Conservation (phyloP, 352 stramenopile genomes). For the Phytophthora constricta region DNA sequence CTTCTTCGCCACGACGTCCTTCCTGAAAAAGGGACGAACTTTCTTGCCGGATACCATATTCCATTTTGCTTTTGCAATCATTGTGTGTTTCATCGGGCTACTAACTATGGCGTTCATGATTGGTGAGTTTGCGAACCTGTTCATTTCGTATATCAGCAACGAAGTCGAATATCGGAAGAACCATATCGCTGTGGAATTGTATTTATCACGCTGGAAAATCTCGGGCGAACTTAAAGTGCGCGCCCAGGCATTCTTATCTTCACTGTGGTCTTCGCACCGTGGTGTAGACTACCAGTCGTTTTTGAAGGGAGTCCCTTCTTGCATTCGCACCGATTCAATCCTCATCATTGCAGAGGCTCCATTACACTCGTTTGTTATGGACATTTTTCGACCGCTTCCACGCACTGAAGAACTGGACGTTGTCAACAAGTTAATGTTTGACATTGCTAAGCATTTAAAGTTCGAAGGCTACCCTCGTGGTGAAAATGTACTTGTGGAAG, state of each 20-base stretch:
- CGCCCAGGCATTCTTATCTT: conserved; percentile 62
- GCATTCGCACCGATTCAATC: conserved; percentile 59
- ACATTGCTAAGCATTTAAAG: conserved; percentile 50
- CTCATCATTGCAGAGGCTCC: conserved; percentile 53
- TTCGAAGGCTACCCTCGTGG: conserved; percentile 71
- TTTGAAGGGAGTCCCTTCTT: conserved; percentile 54
- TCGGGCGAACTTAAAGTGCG: conserved; percentile 45
- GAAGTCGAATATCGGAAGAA: conserved; percentile 80
- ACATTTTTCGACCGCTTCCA: conserved; percentile 53
- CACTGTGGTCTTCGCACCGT: conserved; percentile 66
- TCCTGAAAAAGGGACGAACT: conserved; percentile 70
- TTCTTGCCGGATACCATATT: conserved; percentile 56
- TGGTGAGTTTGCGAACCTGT: conserved; percentile 72
- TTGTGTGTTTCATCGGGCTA: conserved; percentile 58
- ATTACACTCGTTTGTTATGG: conserved; percentile 43
- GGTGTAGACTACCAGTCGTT: conserved; percentile 69
- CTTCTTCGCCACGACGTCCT: conserved; percentile 66
- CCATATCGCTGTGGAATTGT: conserved; percentile 68
- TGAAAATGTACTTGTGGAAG: conserved; percentile 69
- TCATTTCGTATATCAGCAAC: conserved; percentile 75
- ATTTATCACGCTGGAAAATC: conserved; percentile 61
- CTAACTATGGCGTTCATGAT: conserved; percentile 77
- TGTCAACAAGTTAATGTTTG: conserved; percentile 40
- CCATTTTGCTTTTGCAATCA: conserved; percentile 57
- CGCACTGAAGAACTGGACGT: conserved; percentile 25